Base-by-base conservation (phyloP, 2,329 filamentous ascomycete genomes). In the Penicillium sumatraense region DNA sequence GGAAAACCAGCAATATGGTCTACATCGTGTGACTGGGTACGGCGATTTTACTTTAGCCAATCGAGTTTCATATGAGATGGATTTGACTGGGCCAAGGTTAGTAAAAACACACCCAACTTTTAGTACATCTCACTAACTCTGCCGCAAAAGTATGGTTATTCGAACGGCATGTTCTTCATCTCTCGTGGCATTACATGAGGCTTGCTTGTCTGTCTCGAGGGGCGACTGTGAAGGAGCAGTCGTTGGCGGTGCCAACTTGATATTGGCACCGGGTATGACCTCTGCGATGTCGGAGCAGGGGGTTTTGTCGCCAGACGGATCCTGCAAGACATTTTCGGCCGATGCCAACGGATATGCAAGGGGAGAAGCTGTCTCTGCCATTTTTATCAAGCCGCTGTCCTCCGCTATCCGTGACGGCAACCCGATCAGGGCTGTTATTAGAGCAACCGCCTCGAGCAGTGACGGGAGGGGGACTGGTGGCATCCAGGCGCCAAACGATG, bases 331-430 rank as follows among this genome's bases (percentile, higher is more conserved):
- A 24, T 75, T 72, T 54, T 76, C 78, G 53, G 54, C 66, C n/a
- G 58, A 66, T 24, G 75, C 72, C 0, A 70, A 75, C 48, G 79
- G 79, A 1, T 81, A 80, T 55, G 72, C 65, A 5, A 68, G 77
- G 13, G 79, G 77, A 5, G 72, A 75, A 45, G 70, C 60, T 6
- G 55, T 72, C 3, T 64, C 57, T 4, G 49, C 45, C 5, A 21
- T 75, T 5, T 55, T 67, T 7, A 16, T 75, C 0, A 72, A 75
- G 54, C 58, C 61, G 2, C 57, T 74, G 4, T 29, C 51, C 5
- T 63, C 65, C 36, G 71, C 71, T 3, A 36, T 74, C 9, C 49
- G 58, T 6, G 67, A 72, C 49, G 49, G 60, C 0, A 68, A 74
- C 49, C 49, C 49, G 3, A 44, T 58, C 21, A 38, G 56, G 8